These are phyloP conservation scores for Penicillium coprophilum DNA, from an alignment of 495 filamentous ascomycete species.

Conservation along the genomic window DNA sequence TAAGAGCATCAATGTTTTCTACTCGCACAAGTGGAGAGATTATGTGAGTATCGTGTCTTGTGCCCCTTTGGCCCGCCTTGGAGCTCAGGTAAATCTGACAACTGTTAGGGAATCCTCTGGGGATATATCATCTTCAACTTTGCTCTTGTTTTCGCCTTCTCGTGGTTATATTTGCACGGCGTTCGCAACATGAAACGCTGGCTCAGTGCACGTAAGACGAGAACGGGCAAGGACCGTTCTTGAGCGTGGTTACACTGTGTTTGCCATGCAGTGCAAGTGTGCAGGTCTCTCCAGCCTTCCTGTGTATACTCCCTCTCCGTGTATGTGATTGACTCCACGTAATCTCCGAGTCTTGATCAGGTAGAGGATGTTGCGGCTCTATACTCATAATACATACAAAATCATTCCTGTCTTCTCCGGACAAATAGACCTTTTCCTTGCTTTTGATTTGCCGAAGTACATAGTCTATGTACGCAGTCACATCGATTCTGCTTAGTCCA, in stretches of 20 bases:
- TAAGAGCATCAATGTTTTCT: conserved; percentile 48
- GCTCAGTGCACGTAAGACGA: conserved; percentile 46
- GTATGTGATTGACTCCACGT: neutral
- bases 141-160: conserved; percentile 47
- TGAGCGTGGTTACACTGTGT: neutral
- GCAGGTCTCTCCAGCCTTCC: neutral
- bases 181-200: conserved; percentile 39
- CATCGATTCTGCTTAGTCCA: neutral
- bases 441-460: conserved; percentile 1
- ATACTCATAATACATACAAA: neutral
- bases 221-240: conserved; percentile 17
- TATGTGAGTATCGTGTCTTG: conserved; percentile 45
- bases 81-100: neutral
- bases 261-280: neutral
- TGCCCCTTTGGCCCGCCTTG: neutral
- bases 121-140: conserved; percentile 59
- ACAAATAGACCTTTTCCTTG: neutral
- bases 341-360: neutral
- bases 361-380: too few relatives aligned
- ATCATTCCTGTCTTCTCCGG: neutral
- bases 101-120: conserved; percentile 52
- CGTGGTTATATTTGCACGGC: conserved; percentile 56
- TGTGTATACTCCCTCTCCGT: too few relatives aligned
- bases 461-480: neutral
- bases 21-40: conserved; percentile 60